Evolutionary conservation across 2,329 filamentous ascomycete species (phyloP).

Genomic region (Epichloe gansuensis): DNA sequence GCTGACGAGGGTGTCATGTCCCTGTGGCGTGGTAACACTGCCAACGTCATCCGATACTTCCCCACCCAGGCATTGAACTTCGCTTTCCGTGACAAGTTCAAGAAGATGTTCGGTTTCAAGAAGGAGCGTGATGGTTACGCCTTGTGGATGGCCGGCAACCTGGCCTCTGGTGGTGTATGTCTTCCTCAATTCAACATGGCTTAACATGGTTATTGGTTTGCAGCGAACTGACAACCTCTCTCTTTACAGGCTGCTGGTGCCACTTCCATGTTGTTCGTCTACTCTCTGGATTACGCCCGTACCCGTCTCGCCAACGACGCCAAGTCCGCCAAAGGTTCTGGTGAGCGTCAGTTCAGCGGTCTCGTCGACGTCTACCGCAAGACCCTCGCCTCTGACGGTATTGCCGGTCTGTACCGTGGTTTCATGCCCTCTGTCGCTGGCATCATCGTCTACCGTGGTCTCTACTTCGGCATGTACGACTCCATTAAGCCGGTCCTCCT

Average conservation of each 20-base stretch:
- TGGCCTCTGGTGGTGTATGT: constrained; percentile 98
- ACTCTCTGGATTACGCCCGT: constrained; percentile 99
- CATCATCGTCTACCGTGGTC: constrained; percentile 99
- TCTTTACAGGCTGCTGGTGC: constrained; percentile 76
- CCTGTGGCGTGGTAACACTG: constrained; percentile 99
- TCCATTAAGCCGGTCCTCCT: constrained; percentile 99
- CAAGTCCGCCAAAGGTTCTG: constrained; percentile 94
- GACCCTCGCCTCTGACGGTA: constrained; percentile 96
- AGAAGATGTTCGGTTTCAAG: constrained; percentile 99
- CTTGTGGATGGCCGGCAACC: constrained; percentile 99
- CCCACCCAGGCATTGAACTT: constrained; percentile 99
- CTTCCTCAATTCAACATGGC: constrained; percentile 4
- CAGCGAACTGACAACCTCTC: constrained; percentile 3
- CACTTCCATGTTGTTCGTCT: constrained; percentile 99
- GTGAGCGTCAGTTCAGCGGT: constrained; percentile 99
- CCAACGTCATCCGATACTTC: constrained; percentile 99
- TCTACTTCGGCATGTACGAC: constrained; percentile 99
- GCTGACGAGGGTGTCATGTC: constrained; percentile 87
- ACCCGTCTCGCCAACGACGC: constrained; percentile 99
- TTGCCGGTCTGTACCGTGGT: constrained; percentile 99
- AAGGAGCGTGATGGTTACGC: constrained; percentile 97
- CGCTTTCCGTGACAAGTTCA: constrained; percentile 99
- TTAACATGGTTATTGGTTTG: not conserved
- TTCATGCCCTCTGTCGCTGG: constrained; percentile 98
- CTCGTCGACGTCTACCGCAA: constrained; percentile 99